These are phyloP conservation scores for Metschnikowia anglica DNA, from an alignment of 805 yeast genomes.

Conservation along the genomic window DNA sequence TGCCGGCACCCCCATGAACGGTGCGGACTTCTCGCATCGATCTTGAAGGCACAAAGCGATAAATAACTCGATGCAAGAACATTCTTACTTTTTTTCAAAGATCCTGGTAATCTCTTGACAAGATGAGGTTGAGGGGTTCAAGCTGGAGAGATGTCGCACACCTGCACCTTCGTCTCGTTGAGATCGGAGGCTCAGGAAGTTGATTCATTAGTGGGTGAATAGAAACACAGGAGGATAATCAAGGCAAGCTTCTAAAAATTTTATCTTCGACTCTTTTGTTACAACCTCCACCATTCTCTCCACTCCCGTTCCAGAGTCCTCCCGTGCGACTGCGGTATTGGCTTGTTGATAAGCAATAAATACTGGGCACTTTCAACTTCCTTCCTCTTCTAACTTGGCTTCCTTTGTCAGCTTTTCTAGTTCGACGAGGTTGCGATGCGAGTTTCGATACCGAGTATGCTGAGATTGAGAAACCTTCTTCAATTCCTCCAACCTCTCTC, in stretches of 20 bases:
- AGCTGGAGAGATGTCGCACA: not conserved
- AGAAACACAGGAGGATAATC: not conserved
- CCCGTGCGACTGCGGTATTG: too few species aligned
- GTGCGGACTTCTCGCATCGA: too few species aligned
- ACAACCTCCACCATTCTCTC: too few species aligned
- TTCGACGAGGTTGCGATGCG: conserved; percentile 29
- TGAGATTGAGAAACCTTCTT: conserved; percentile 50
- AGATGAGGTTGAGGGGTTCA: not conserved
- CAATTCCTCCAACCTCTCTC: conserved; percentile 65
- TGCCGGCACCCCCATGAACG: not conserved
- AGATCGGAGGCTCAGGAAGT: not conserved
- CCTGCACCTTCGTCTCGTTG: not conserved
- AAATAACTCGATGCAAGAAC: too few species aligned
- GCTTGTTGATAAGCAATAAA: too few species aligned
- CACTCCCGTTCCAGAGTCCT: too few species aligned
- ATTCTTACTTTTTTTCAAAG: too few species aligned
- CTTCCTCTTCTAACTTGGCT: not conserved
- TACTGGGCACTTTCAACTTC: not conserved
- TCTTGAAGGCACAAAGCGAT: too few species aligned
- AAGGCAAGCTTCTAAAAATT: not conserved
- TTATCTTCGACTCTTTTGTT: not conserved
- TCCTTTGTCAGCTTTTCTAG: conserved; percentile 16
- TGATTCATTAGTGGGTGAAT: not conserved
- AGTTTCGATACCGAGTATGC: conserved; percentile 34
- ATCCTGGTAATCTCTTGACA: not conserved